These are phyloP conservation scores for Brassica incana DNA, from an alignment of 345 rosid species.

Conservation along the genomic window DNA sequence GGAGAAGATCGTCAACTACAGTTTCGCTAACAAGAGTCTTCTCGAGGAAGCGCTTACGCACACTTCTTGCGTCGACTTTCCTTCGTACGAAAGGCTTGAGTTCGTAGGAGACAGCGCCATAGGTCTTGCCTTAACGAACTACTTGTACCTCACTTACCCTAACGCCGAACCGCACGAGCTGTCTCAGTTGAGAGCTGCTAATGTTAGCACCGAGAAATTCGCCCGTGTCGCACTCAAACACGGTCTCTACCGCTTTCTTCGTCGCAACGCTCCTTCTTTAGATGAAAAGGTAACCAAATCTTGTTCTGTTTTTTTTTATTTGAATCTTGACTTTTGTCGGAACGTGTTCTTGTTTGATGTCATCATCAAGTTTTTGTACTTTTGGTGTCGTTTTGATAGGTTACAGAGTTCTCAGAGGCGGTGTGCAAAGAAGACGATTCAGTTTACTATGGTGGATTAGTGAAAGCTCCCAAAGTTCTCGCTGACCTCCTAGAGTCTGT, in stretches of 20 bases:
- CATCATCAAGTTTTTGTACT: background rate
- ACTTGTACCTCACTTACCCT: slow-evolving; percentile 57
- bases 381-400: slow-evolving; percentile 35
- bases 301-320: background rate
- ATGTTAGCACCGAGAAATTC: slow-evolving; percentile 75
- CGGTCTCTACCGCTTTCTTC: slow-evolving; percentile 46
- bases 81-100: slow-evolving; percentile 73
- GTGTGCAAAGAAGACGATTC: slow-evolving; percentile 53
- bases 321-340: background rate
- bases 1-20: slow-evolving; percentile 56
- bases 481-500: slow-evolving; percentile 78
- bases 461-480: slow-evolving; percentile 81
- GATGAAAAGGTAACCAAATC: slow-evolving; percentile 50
- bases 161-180: slow-evolving; percentile 53
- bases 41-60: slow-evolving; percentile 73
- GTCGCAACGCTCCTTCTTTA: slow-evolving; percentile 47
- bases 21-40: slow-evolving; percentile 48
- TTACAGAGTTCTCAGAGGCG: slow-evolving; percentile 56
- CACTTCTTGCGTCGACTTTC: slow-evolving; percentile 46
- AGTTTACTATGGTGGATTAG: slow-evolving; percentile 56
- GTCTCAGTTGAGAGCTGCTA: slow-evolving; percentile 62
- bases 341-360: background rate
- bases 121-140: slow-evolving; percentile 49
- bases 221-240: slow-evolving; percentile 70
- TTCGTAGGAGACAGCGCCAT: slow-evolving; percentile 74